Evolutionary conservation across 805 yeast genomes (phyloP), one percentile per base, ranked within the genome.

Genomic region (Schwanniomyces vanrijiae): DNA sequence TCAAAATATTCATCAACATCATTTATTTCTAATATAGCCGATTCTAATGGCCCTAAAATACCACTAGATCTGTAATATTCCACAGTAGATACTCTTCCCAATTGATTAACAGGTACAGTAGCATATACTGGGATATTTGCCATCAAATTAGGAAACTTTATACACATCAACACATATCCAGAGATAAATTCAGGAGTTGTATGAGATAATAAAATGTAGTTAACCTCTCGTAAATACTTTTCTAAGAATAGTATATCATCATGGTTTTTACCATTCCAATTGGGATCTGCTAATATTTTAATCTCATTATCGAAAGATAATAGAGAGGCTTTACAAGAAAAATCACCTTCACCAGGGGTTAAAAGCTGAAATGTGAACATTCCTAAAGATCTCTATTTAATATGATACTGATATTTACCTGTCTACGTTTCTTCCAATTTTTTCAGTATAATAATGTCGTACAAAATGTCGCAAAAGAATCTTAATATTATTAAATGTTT

Each of bases 1-100:
- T 91, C 96, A 65, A 90, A 92, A 50, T 84, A 81, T 42, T 78
- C 82, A 55, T 91, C 97, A 3, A 94, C 80, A 47, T 90, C 96
- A 29, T 77, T 77, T 3, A 83, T 65, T 51, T 88, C 92, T 52
- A 86, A 64, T 7, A 73, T 56, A 3, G 87, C 81, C 11, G 76
- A 69, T 16, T 75, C 66, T 45, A 76, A 68, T 0, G 96, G 92
- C 0, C 97, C 97, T 34, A 88, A 68, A 0, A 90, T 59, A 1
- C 97, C 96, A 13, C 65, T 65, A 2, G 87, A 69, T 50, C 95
- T 68, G 61, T 90, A 94, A 25, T 80, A 70, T 55, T 94, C 99
- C n/a, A 88, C 80, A 0, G 96, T 86, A 4, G 95, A 75, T 14
- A 89, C 81, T 55, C 96, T 77, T 0, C 97, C 98, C 58, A 94